Conservation (phyloP, 352 stramenopile species). For the Globisporangium iwayamae region DNA sequence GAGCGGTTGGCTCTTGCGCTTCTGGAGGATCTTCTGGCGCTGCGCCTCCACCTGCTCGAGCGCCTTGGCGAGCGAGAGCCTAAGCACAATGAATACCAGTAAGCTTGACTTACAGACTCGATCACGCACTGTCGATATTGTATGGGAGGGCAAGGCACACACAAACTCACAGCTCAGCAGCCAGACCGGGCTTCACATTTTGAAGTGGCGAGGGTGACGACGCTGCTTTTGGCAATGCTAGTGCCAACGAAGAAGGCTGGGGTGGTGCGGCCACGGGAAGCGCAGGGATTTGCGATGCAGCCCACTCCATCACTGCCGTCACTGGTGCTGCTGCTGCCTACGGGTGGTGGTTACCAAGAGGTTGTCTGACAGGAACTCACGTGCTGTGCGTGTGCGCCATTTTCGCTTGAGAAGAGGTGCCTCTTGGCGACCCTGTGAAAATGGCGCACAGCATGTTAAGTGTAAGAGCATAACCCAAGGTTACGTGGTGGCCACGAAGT, state of each 20-base stretch:
- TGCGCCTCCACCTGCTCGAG: slow-evolving; percentile 37
- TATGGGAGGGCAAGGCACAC: slow-evolving; percentile 21
- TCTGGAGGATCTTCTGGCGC: slow-evolving; percentile 27
- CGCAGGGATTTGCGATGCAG: slow-evolving; percentile 24
- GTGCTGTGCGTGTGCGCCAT: neutral
- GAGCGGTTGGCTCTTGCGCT: slow-evolving; percentile 22
- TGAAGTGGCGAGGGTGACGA: neutral
- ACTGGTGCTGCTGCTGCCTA: neutral
- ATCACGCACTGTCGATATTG: neutral
- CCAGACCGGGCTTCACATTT: slow-evolving; percentile 6
- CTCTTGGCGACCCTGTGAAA: too few relatives aligned
- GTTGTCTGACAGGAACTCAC: neutral
- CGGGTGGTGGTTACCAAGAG: neutral
- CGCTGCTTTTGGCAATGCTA: neutral
- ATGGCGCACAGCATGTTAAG: neutral
- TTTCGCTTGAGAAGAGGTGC: too few relatives aligned
- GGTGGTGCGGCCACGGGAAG: slow-evolving; percentile 5
- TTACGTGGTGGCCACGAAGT: neutral
- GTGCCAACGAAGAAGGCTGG: neutral
- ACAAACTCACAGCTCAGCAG: slow-evolving; percentile 14
- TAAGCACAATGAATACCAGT: slow-evolving; percentile 5
- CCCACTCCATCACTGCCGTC: slow-evolving; percentile 22
- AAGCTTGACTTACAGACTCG: neutral
- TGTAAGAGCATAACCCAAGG: neutral
- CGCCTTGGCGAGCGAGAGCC: slow-evolving; percentile 31